These are phyloP conservation scores for Mycena rebaudengoi DNA, from an alignment of 768 basidiomycete species.

Conservation along the genomic window DNA sequence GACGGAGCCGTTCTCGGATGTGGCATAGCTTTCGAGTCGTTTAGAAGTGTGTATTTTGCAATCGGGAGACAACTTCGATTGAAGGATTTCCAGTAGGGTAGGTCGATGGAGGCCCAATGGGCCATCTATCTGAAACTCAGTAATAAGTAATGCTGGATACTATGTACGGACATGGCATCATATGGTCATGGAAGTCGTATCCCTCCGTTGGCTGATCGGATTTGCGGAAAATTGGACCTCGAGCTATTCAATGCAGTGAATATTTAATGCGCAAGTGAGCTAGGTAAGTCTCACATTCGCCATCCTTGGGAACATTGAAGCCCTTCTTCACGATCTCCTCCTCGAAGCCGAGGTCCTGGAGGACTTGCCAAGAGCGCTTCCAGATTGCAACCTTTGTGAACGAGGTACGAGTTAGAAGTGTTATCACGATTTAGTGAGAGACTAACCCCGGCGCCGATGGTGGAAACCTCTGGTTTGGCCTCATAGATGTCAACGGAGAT, in stretches of 20 bases:
- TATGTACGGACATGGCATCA: slow-evolving; percentile 33
- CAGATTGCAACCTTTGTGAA: too few relatives aligned
- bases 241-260: slow-evolving; percentile 14
- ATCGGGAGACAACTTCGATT: slow-evolving; percentile 28
- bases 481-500: slow-evolving; percentile 51
- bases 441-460: slow-evolving; percentile 50
- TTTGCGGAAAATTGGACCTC: slow-evolving; percentile 35
- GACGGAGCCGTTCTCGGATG: slow-evolving; percentile 16
- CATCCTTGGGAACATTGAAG: slow-evolving; percentile 33
- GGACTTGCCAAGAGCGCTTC: slow-evolving; percentile 49
- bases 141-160: not conserved
- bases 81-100: slow-evolving; percentile 33
- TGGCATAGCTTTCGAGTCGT: slow-evolving; percentile 22
- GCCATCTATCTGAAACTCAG: slow-evolving; percentile 22
- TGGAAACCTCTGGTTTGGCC: slow-evolving; percentile 47
- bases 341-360: slow-evolving; percentile 47
- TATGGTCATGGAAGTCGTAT: slow-evolving; percentile 34
- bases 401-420: too few relatives aligned
- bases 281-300: slow-evolving; percentile 28
- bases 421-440: too few relatives aligned
- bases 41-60: slow-evolving; percentile 37
- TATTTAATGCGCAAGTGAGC: not conserved
- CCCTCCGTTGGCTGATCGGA: slow-evolving; percentile 33
- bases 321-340: slow-evolving; percentile 32
- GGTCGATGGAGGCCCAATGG: slow-evolving; percentile 33